Percentiles rank a stretch among this genome's conserved stretches.
phyloP scores from a whole-genome alignment of 2,329 filamentous ascomycete species.

The Pseudogymnoascus sp. region DNA sequence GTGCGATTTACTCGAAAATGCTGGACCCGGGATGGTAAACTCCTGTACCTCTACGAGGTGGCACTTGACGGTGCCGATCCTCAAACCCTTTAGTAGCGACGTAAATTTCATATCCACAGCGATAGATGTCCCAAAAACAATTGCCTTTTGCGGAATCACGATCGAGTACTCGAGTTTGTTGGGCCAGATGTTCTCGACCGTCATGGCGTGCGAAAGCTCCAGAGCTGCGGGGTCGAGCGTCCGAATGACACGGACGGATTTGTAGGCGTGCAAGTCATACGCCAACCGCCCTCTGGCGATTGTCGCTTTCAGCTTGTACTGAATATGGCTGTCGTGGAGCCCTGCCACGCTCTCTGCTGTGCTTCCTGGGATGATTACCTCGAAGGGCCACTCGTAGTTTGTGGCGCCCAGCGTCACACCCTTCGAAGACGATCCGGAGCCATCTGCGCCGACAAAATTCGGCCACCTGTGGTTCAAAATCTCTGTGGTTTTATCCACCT shows the following conservation, averaged over 20 bases:
- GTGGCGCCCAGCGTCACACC: slow-evolving; percentile 56
- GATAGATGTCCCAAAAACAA: slow-evolving; percentile 84
- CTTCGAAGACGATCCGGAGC: slow-evolving; percentile 38
- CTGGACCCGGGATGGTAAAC: slow-evolving; percentile 43
- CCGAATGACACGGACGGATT: slow-evolving; percentile 68
- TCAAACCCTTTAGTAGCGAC: slow-evolving; percentile 79
- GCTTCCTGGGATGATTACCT: slow-evolving; percentile 61
- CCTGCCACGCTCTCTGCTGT: slow-evolving; percentile 87
- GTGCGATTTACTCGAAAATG: slow-evolving; percentile 44
- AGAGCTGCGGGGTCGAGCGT: slow-evolving; percentile 68
- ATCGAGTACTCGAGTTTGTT: slow-evolving; percentile 97
- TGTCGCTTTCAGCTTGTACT: slow-evolving; percentile 85
- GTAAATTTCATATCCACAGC: slow-evolving; percentile 79
- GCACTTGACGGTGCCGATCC: slow-evolving; percentile 73
- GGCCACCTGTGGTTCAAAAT: slow-evolving; percentile 64
- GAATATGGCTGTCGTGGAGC: slow-evolving; percentile 73
- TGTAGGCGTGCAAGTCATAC: slow-evolving; percentile 75
- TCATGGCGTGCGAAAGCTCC: slow-evolving; percentile 80
- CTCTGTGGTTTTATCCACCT: slow-evolving; percentile 47
- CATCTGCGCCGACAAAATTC: slow-evolving; percentile 49
- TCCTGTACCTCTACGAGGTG: slow-evolving; percentile 74
- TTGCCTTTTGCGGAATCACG: slow-evolving; percentile 83
- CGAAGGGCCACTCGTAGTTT: slow-evolving; percentile 80
- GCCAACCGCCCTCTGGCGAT: slow-evolving; percentile 79
- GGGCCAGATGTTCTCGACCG: slow-evolving; percentile 94